phyloP scores from a whole-genome alignment of 2,329 filamentous ascomycete species.

The Diaporthe citri region DNA sequence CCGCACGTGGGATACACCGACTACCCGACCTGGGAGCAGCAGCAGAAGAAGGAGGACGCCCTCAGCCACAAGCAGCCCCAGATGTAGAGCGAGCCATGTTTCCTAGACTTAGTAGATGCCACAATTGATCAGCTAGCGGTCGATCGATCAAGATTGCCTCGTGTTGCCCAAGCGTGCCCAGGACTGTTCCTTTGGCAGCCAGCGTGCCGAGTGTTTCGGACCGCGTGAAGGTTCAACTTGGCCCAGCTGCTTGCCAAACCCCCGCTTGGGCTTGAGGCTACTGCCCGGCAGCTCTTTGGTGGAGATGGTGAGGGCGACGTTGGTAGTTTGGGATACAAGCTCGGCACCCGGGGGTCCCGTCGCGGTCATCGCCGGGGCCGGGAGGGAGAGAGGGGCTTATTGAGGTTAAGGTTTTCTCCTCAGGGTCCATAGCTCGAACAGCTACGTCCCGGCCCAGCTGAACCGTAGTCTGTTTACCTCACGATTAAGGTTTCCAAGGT shows the following conservation, averaged over 20 bases:
- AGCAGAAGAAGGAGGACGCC: constrained; percentile 12
- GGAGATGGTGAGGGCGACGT: background rate
- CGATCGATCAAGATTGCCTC: background rate
- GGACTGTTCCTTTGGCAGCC: background rate
- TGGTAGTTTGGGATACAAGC: background rate
- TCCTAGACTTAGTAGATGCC: background rate
- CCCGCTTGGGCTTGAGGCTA: background rate
- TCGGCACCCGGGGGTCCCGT: constrained; percentile 6
- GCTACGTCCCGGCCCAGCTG: background rate
- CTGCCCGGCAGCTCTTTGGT: background rate
- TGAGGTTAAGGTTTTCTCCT: constrained; percentile 16
- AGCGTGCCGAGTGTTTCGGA: background rate
- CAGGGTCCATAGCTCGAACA: background rate
- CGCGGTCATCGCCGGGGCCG: background rate
- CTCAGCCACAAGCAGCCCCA: constrained; percentile 22
- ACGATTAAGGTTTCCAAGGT: constrained; percentile 23
- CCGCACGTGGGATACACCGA: constrained; percentile 34
- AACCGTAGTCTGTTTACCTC: constrained; percentile 21
- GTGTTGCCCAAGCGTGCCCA: background rate
- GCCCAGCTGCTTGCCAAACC: background rate
- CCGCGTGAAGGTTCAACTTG: background rate
- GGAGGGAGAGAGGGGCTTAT: background rate
- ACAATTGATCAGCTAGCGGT: background rate
- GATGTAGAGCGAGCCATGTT: background rate
- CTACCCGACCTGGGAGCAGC: constrained; percentile 34